phyloP scores from a whole-genome alignment of 2,329 filamentous ascomycete species.

The Pseudogymnoascus sp. region DNA sequence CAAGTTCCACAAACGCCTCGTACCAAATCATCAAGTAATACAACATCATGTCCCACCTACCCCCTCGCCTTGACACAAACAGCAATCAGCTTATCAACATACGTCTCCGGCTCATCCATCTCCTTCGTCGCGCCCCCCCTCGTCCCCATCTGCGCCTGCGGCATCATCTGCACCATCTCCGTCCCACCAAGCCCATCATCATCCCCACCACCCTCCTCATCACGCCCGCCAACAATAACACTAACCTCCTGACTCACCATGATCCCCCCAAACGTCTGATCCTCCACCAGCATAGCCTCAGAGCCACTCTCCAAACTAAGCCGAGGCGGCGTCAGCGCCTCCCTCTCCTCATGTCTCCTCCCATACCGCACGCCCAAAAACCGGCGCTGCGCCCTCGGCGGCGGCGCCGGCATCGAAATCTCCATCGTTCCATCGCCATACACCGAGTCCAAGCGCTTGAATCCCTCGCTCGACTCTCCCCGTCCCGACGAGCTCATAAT shows the following conservation, averaged over 20 bases:
- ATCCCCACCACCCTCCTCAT: constrained; percentile 14
- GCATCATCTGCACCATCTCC: not conserved
- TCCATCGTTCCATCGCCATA: not conserved
- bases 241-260: constrained; percentile 56
- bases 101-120: constrained; percentile 4
- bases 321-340: not conserved
- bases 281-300: constrained; percentile 17
- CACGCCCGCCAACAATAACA: constrained; percentile 37
- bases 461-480: not conserved
- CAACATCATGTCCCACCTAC: not conserved
- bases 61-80: not conserved
- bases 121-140: not conserved
- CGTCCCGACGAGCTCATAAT: not conserved
- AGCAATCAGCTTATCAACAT: not conserved
- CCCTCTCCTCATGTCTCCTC: not conserved
- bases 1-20: not conserved
- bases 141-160: not conserved
- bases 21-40: not conserved
- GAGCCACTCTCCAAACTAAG: constrained; percentile 13
- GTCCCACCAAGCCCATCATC: not conserved
- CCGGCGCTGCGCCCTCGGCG: not conserved
- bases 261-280: constrained; percentile 44
- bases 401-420: not conserved
- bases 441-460: not conserved
- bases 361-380: not conserved